These are phyloP conservation scores for Aureobasidium leucospermi DNA, from an alignment of 2,329 filamentous ascomycete genomes.

Conservation along the genomic window DNA sequence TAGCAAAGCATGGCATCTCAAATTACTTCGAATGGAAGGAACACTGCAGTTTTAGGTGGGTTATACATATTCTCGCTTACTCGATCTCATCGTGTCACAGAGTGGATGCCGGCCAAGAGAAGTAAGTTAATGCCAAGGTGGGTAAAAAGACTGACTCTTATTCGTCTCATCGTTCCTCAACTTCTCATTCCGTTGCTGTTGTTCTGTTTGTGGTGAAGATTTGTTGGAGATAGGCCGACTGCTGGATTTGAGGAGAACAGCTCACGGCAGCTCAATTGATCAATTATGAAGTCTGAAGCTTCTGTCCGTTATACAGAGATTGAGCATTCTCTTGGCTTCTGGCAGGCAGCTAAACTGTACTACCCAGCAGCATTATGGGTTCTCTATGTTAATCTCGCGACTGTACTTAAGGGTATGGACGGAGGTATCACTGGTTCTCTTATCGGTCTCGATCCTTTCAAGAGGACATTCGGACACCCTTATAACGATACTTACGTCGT, in stretches of 20 bases:
- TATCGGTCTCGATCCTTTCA: slow-evolving; percentile 10
- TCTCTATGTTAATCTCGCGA: slow-evolving; percentile 3
- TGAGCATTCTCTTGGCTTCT: slow-evolving; percentile 4
- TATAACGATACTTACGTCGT: slow-evolving; percentile 7
- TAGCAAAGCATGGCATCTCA: not conserved
- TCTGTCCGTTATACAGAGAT: not conserved
- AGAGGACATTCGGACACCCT: not conserved
- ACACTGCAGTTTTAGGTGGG: not conserved
- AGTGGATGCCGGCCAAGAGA: not conserved
- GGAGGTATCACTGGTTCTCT: slow-evolving; percentile 7
- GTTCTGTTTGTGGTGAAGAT: not conserved
- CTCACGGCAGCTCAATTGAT: not conserved
- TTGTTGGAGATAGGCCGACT: too few species aligned
- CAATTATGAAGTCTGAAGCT: slow-evolving; percentile 1
- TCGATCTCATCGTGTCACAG: not conserved
- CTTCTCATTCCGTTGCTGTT: not conserved
- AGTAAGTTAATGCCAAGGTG: not conserved
- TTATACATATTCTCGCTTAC: not conserved
- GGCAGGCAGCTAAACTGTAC: slow-evolving; percentile 12
- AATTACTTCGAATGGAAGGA: not conserved
- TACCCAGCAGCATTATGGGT: slow-evolving; percentile 12
- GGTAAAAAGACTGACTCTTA: not conserved
- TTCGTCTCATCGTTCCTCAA: not conserved
- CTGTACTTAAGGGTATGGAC: slow-evolving; percentile 10
- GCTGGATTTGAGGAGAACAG: not conserved